phyloP scores from a whole-genome alignment of 2,329 filamentous ascomycete species.

The Phialophora tarda region DNA sequence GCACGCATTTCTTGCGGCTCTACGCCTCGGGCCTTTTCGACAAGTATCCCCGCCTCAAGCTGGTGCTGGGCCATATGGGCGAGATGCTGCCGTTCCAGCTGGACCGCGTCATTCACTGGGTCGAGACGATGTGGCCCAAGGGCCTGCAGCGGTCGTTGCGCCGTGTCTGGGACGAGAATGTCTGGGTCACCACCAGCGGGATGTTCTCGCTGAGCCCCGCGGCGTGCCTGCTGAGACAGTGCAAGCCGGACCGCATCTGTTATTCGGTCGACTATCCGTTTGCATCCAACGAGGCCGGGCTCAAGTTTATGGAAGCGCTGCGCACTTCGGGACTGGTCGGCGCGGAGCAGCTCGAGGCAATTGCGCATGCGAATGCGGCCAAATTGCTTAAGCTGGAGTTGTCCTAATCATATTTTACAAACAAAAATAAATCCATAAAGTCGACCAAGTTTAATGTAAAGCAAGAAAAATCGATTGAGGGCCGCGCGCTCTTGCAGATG shows the following conservation, averaged over 20 bases:
- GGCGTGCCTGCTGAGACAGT: conserved; percentile 45
- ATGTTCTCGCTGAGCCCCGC: conserved; percentile 58
- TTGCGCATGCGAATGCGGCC: conserved; percentile 59
- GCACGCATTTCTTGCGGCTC: conserved; percentile 48
- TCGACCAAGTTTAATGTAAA: too few relatives aligned
- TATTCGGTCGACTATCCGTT: conserved; percentile 66
- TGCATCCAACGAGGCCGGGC: conserved; percentile 55
- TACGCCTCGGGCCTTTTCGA: conserved; percentile 63
- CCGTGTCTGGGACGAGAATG: conserved; percentile 61
- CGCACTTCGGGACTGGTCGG: conserved; percentile 56
- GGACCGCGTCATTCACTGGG: conserved; percentile 45
- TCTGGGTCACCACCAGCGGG: conserved; percentile 64
- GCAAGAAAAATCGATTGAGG: conserved; percentile 35
- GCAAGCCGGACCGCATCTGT: conserved; percentile 54
- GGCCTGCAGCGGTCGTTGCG: conserved; percentile 56
- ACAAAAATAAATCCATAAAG: too few relatives aligned
- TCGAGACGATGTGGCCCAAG: conserved; percentile 39
- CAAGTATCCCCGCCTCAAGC: conserved; percentile 58
- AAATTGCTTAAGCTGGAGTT: conserved; percentile 47
- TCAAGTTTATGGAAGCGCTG: conserved; percentile 56
- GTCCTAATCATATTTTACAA: too few relatives aligned
- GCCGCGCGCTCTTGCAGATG: too few relatives aligned
- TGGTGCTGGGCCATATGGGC: conserved; percentile 61
- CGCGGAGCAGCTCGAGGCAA: conserved; percentile 54
- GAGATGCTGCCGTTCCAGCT: conserved; percentile 62